Evolutionary conservation across 2,329 filamentous ascomycete species (phyloP), one percentile per base, ranked within the genome.

Genomic region (Dactylonectria estremocensis): DNA sequence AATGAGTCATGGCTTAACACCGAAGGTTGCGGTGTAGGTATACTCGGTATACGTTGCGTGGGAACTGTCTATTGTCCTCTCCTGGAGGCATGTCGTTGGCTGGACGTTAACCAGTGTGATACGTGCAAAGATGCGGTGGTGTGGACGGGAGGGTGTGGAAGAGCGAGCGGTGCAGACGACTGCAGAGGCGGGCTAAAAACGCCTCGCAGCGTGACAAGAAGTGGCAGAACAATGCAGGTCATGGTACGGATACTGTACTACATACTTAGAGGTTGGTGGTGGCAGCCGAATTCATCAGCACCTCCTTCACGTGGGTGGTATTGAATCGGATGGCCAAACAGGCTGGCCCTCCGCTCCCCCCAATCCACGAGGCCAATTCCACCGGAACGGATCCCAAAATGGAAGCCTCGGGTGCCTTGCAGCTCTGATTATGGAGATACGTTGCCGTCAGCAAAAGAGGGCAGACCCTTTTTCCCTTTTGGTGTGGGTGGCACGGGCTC

Each of bases 371-470:
- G 46, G 33, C 53, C 55, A 49, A 64, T 64, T 55, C 48, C 40
- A 28, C 31, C 59, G 49, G 64, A 18, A 40, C 45, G 20, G 57
- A 54, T 20, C 60, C 60, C 37, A 63, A 63, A 67, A 24, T 59
- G 54, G 60, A 59, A 63, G 60, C 48, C 31, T 64, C 64, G 66
- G 57, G 66, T 68, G 58, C 66, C 66, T 68, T 68, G 66, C 62
- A 66, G 63, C 24, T 66, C 18, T 61, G 57, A n/a, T 57, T 46
- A 45, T 59, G 57, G 64, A 52, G 43, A 52, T 58, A n/a, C 43
- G 64, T 48, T 61, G 62, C 52, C 57, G 61, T 61, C 61, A 59
- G 64, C 59, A 58, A 37, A 59, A 28, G 31, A 40, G 28, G 24
- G 11, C 49, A 11, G 37, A 37, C 24, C 24, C 24, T 28, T 28